These are phyloP conservation scores for Trypanosoma platydactyli DNA, from an alignment of 208 protist species.

Conservation along the genomic window DNA sequence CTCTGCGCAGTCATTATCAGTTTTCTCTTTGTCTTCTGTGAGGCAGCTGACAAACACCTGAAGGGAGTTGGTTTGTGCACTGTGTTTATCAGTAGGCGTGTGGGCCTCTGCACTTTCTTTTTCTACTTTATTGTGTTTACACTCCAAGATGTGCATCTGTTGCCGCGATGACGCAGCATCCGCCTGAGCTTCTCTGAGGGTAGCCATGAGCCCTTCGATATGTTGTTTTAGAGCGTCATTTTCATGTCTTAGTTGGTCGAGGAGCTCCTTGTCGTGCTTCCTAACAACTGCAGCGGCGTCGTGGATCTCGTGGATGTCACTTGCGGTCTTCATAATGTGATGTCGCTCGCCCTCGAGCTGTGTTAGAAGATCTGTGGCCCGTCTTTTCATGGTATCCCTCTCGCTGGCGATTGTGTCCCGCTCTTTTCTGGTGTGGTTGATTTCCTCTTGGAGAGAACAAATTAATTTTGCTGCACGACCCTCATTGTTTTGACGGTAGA, in stretches of 20 bases:
- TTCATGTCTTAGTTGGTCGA: constrained; percentile 25
- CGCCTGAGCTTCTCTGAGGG: constrained; percentile 1
- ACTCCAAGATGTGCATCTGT: neutral
- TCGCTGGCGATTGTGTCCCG: neutral
- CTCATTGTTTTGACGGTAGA: constrained; percentile 7
- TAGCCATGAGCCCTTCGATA: neutral
- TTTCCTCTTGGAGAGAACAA: constrained; percentile 1
- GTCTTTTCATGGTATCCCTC: constrained; percentile 12
- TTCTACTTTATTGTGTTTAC: neutral
- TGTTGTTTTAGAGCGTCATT: constrained; percentile 22
- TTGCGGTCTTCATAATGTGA: constrained; percentile 42
- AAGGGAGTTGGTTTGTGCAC: neutral
- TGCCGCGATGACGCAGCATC: constrained; percentile 5
- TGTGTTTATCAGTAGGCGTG: neutral
- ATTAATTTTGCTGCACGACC: neutral
- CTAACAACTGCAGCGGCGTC: constrained; percentile 15
- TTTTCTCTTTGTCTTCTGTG: neutral
- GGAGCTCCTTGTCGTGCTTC: constrained; percentile 11
- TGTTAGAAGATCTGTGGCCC: constrained; percentile 20
- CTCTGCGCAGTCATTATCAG: neutral
- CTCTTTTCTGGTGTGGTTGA: neutral
- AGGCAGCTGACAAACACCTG: neutral
- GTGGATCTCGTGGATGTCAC: constrained; percentile 35
- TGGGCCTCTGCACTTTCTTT: neutral
- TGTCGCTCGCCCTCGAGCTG: constrained; percentile 21